Conservation (phyloP, 2,329 filamentous ascomycete genomes). For the Metarhizium album region DNA sequence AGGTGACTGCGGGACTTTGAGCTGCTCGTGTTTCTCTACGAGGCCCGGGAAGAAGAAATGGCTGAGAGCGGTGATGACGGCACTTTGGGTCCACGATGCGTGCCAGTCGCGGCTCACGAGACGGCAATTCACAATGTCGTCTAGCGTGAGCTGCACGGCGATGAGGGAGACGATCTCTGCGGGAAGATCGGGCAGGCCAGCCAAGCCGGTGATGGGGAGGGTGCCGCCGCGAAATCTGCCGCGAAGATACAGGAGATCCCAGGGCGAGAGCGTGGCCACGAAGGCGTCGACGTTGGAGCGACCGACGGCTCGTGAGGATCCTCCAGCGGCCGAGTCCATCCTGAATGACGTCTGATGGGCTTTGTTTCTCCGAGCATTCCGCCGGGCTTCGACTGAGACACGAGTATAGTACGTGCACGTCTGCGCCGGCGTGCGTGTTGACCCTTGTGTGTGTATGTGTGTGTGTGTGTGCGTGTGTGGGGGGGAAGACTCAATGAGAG, state of each 20-base stretch:
- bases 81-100: constrained; percentile 13
- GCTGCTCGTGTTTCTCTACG: constrained; percentile 7
- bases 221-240: constrained; percentile 8
- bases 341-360: too few species aligned
- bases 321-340: background rate
- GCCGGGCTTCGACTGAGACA: too few species aligned
- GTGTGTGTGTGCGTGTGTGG: too few species aligned
- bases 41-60: constrained; percentile 18
- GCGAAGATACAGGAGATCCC: constrained; percentile 18
- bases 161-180: constrained; percentile 17
- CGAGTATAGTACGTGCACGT: too few species aligned
- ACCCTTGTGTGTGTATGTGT: too few species aligned
- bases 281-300: constrained; percentile 13
- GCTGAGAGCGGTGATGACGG: constrained; percentile 12
- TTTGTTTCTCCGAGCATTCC: too few species aligned
- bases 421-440: too few species aligned
- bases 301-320: background rate
- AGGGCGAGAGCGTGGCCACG: constrained; percentile 15
- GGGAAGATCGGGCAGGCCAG: constrained; percentile 17
- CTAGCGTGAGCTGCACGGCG: constrained; percentile 11
- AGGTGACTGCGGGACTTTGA: background rate
- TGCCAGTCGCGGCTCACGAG: constrained; percentile 18
- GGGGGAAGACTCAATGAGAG: too few species aligned
- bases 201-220: constrained; percentile 13
- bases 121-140: constrained; percentile 16